Base-by-base conservation (phyloP, 1,139 yeast species). In the Protomyces lactucae-debilis region DNA sequence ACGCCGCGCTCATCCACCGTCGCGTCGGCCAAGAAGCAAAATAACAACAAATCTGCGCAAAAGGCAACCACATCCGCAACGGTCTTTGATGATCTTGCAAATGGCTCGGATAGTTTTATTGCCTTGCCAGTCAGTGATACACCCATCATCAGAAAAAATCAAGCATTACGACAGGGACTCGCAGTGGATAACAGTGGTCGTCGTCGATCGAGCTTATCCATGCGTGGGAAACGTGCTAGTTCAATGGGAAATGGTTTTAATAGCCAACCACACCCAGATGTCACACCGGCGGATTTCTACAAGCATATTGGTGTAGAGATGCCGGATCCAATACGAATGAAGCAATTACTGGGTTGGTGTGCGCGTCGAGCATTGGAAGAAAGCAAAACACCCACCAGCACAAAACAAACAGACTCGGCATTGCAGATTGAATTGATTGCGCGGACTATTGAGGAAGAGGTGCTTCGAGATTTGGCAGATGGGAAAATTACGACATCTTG, bases 251-350 rank as follows among this genome's bases (percentile, higher is more conserved):
- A 85, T 71, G 93, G 93, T 2, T 84, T 83, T 68, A 79, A 67
- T 16, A 90, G 88, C 0, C 81, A 81, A 43, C 92, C 92, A 0
- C 93, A 87, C 72, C 80, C 80, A 1, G 85, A 82, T 57, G 83
- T 88, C 1, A 80, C 84, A 0, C 77, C 81, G 0, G 71, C 76
- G 21, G 87, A 85, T 64, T 84, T 84, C 70, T 83, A 82, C 72
- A 86, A 86, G 71, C 84, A 85, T 69, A 73, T 88, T 43, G 88
- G 87, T 68, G 74, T 79, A 1, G 80, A 82, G 23, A 70, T 85
- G 53, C 88, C 95, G 0, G 93, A 85, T 65, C 89, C 92, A 0
- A 87, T 85, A 70, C 79, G 85, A 67, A 83, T 88, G 86, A 79
- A 86, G 68, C 91, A 86, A 71, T 73, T 88, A 23, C 73, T 88